Conservation (phyloP, 495 filamentous ascomycete genomes). For the Aspergillus leporis region DNA sequence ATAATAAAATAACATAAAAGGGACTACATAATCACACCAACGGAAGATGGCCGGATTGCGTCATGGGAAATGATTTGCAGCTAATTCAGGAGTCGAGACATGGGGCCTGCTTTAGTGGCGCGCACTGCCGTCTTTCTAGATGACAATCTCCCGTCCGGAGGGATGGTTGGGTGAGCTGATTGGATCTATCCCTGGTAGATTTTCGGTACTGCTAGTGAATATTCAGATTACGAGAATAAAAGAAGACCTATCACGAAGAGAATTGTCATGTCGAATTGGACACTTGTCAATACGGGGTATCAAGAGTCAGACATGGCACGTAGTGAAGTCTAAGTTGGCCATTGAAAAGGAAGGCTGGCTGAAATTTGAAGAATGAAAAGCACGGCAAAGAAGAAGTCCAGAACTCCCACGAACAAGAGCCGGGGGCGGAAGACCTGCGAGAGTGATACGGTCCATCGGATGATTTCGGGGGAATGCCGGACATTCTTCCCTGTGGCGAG, state of each 20-base stretch:
- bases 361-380: not conserved
- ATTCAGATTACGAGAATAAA: not conserved
- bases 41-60: slow-evolving; percentile 22
- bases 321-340: not conserved
- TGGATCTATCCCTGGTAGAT: not conserved
- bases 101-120: slow-evolving; percentile 27
- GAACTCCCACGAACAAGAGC: slow-evolving; percentile 6
- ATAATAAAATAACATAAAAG: slow-evolving; percentile 14
- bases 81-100: slow-evolving; percentile 29
- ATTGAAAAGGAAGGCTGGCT: not conserved
- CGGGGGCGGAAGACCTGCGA: slow-evolving; percentile 6
- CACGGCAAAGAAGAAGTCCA: not conserved
- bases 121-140: slow-evolving; percentile 27
- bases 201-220: not conserved
- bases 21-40: slow-evolving; percentile 4
- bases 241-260: not conserved
- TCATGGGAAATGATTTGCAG: slow-evolving; percentile 30
- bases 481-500: slow-evolving; percentile 12
- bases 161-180: slow-evolving; percentile 5
- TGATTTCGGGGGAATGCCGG: slow-evolving; percentile 25
- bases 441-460: slow-evolving; percentile 19
- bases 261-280: too few relatives aligned
- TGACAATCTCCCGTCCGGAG: slow-evolving; percentile 28
- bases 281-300: not conserved
- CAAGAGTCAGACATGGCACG: not conserved